Conservation (phyloP, 257 asterid species). For the Solanum chilense region DNA sequence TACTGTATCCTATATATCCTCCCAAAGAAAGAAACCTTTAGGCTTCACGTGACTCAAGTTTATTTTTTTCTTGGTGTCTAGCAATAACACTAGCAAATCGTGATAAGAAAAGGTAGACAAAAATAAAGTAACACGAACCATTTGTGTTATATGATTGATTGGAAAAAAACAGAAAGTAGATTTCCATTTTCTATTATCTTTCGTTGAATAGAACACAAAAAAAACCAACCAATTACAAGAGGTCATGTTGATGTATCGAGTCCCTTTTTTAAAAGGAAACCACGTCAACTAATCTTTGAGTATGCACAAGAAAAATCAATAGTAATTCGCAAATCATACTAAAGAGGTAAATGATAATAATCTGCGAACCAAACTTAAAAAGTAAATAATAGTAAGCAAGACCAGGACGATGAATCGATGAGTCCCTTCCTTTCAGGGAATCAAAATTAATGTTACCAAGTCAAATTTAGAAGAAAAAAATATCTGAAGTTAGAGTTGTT, state of each 20-base stretch:
- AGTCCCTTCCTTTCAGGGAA: not conserved
- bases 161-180: not conserved
- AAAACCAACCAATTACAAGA: not conserved
- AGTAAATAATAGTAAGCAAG: no score
- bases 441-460: no score
- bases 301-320: no score
- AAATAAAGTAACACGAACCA: not conserved
- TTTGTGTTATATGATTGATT: not conserved
- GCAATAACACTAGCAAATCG: not conserved
- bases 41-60: not conserved
- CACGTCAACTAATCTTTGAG: no score
- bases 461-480: no score
- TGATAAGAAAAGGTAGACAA: not conserved
- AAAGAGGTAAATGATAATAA: no score
- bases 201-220: not conserved
- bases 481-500: not conserved
- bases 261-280: no score
- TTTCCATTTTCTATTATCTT: not conserved
- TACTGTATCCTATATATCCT: not conserved
- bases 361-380: no score
- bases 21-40: fast-evolving
- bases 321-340: no score
- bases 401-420: no score
- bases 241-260: not conserved
- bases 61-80: not conserved